A percentile compares a stretch with the other conserved stretches of the same genome.
Evolutionary conservation across 164 flowering plant species (phyloP).

Genomic region (Echeveria elegans): DNA sequence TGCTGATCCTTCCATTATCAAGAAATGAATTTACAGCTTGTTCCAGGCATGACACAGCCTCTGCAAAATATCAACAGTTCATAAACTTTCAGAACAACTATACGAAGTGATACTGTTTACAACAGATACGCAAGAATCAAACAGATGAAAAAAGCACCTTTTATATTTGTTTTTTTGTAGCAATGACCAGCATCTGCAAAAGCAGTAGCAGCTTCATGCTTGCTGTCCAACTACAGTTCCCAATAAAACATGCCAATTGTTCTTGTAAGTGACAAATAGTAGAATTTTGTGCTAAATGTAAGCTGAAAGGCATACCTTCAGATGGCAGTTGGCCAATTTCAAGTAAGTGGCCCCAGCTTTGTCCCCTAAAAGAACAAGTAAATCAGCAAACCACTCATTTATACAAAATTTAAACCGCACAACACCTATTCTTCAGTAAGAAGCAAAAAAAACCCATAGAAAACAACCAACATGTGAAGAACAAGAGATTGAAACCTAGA

Average conservation of each 20-base stretch:
- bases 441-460: neutral
- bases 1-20: slow-evolving; percentile 74
- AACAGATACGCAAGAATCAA: neutral
- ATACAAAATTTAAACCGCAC: neutral
- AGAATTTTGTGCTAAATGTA: neutral
- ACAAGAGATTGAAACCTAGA: too few species aligned
- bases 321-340: slow-evolving; percentile 48
- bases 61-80: slow-evolving; percentile 25
- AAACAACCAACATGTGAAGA: too few species aligned
- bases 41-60: slow-evolving; percentile 65
- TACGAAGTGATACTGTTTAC: too few species aligned
- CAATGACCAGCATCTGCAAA: slow-evolving; percentile 44
- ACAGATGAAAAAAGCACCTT: slow-evolving; percentile 19
- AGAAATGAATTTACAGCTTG: slow-evolving; percentile 53
- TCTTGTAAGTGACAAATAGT: too few species aligned
- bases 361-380: slow-evolving; percentile 45
- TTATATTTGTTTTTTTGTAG: slow-evolving; percentile 38
- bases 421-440: too few species aligned
- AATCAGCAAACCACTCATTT: neutral
- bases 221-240: slow-evolving; percentile 35
- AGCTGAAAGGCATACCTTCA: slow-evolving; percentile 29
- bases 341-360: slow-evolving; percentile 47
- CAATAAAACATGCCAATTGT: neutral
- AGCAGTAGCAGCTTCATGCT: slow-evolving; percentile 51
- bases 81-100: too few species aligned